phyloP scores from a whole-genome alignment of 768 basidiomycete species.

The Gloeostereum incarnatum region DNA sequence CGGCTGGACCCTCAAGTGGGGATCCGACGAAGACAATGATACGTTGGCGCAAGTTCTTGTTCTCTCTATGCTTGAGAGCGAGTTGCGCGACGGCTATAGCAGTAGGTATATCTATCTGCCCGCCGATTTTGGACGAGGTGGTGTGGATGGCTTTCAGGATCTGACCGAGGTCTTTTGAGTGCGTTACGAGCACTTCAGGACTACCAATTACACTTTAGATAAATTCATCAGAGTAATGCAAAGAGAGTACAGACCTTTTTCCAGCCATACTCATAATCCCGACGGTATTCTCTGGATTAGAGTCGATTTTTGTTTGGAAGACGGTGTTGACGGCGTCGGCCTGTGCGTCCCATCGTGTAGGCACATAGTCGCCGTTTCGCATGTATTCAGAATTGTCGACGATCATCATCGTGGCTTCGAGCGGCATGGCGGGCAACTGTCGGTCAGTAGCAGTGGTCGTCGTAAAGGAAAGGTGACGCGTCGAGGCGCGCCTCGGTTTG shows the following conservation, averaged over 20 bases:
- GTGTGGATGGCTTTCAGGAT: slow-evolving; percentile 74
- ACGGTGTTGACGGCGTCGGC: slow-evolving; percentile 84
- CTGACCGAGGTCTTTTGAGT: slow-evolving; percentile 92
- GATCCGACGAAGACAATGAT: slow-evolving; percentile 93
- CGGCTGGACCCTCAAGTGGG: slow-evolving; percentile 62
- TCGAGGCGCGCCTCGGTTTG: too few relatives aligned
- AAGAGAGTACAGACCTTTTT: slow-evolving; percentile 58
- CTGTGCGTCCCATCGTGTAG: slow-evolving; percentile 85
- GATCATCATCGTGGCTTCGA: slow-evolving; percentile 97
- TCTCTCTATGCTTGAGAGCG: slow-evolving; percentile 94
- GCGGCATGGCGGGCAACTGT: slow-evolving; percentile 67
- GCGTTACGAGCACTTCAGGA: slow-evolving; percentile 93
- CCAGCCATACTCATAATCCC: slow-evolving; percentile 98
- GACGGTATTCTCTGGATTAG: slow-evolving; percentile 96
- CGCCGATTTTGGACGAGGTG: slow-evolving; percentile 65
- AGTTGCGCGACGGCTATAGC: slow-evolving; percentile 92
- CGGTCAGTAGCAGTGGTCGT: too few relatives aligned
- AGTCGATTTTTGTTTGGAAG: slow-evolving; percentile 88
- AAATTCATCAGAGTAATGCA: neutral
- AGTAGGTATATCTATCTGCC: slow-evolving; percentile 79
- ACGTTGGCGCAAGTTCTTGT: slow-evolving; percentile 96
- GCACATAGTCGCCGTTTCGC: slow-evolving; percentile 88
- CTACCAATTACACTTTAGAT: slow-evolving; percentile 25
- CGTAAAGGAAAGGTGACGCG: slow-evolving; percentile 10
- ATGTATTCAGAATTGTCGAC: slow-evolving; percentile 98